Conservation (phyloP, 345 rosid species). For the Hibiscus trionum region DNA sequence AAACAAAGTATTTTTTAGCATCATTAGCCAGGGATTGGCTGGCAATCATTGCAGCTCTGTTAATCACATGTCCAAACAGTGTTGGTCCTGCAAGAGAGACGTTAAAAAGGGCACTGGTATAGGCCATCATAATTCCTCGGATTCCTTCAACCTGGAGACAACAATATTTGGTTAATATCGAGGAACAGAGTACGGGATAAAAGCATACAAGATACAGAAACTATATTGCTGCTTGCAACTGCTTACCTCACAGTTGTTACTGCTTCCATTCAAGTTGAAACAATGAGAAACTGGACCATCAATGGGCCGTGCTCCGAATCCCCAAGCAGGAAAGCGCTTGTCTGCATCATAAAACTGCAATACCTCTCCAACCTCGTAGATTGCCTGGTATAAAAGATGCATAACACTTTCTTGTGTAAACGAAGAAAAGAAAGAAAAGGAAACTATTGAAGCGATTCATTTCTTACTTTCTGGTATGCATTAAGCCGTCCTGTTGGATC, state of each 20-base stretch:
- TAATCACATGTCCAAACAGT: slow-evolving; percentile 83
- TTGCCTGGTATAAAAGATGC: neutral
- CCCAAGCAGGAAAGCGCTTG: neutral
- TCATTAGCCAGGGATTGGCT: slow-evolving; percentile 63
- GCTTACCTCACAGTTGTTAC: neutral
- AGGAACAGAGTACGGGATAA: neutral
- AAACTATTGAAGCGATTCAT: neutral
- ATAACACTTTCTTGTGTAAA: neutral
- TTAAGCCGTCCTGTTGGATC: neutral
- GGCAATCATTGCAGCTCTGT: slow-evolving; percentile 61
- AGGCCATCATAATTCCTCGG: slow-evolving; percentile 78
- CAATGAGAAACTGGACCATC: neutral
- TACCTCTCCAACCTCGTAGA: neutral
- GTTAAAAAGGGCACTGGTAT: slow-evolving; percentile 69
- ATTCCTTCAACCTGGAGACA: slow-evolving; percentile 74
- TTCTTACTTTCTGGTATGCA: neutral
- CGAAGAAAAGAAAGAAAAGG: neutral
- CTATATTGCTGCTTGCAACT: neutral
- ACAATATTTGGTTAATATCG: slow-evolving; percentile 4
- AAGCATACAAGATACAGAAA: neutral
- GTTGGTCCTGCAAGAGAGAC: slow-evolving; percentile 97
- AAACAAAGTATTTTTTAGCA: slow-evolving; percentile 55
- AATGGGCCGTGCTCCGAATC: neutral
- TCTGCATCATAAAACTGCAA: neutral
- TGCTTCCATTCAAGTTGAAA: neutral